Percentiles rank a stretch among this genome's conserved stretches.
These are phyloP conservation scores for Parathielavia hyrcaniae DNA, from an alignment of 495 filamentous ascomycete genomes.

Conservation along the genomic window DNA sequence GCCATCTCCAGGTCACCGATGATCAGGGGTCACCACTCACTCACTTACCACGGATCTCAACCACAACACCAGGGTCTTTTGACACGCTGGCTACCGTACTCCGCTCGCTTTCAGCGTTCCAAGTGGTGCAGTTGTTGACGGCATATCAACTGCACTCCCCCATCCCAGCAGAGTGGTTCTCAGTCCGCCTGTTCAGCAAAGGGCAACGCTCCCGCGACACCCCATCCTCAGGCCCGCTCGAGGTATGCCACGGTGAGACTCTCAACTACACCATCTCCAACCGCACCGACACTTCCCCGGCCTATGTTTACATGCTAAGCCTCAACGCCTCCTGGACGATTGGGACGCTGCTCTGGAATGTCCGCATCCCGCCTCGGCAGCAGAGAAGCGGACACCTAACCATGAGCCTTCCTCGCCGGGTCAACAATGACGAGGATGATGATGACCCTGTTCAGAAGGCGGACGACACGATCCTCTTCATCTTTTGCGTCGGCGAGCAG, in stretches of 20 bases:
- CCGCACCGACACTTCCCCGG: background rate
- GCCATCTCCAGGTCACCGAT: background rate
- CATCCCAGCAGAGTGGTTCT: constrained; percentile 18
- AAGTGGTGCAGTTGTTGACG: constrained; percentile 7
- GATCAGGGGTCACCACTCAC: background rate
- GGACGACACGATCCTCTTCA: constrained; percentile 21
- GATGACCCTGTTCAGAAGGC: constrained; percentile 9
- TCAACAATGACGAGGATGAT: constrained; percentile 18
- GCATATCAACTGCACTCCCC: constrained; percentile 14
- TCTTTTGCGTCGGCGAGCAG: constrained; percentile 19
- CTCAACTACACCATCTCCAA: constrained; percentile 16
- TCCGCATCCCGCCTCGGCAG: constrained; percentile 5
- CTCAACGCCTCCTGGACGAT: constrained; percentile 23
- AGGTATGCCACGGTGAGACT: constrained; percentile 4
- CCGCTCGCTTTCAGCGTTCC: background rate
- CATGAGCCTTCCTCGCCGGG: constrained; percentile 9
- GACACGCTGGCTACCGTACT: constrained; percentile 4
- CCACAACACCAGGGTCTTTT: background rate
- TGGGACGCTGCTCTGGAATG: constrained; percentile 16
- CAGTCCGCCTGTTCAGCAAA: constrained; percentile 19
- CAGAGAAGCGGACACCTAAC: constrained; percentile 15
- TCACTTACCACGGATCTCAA: background rate
- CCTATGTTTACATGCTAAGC: constrained; percentile 19
- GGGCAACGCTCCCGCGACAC: background rate
- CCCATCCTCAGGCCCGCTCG: background rate